A percentile compares a stretch with the other conserved stretches of the same genome.
Conservation (phyloP, 768 basidiomycete species). For the Floccularia luteovirens region DNA sequence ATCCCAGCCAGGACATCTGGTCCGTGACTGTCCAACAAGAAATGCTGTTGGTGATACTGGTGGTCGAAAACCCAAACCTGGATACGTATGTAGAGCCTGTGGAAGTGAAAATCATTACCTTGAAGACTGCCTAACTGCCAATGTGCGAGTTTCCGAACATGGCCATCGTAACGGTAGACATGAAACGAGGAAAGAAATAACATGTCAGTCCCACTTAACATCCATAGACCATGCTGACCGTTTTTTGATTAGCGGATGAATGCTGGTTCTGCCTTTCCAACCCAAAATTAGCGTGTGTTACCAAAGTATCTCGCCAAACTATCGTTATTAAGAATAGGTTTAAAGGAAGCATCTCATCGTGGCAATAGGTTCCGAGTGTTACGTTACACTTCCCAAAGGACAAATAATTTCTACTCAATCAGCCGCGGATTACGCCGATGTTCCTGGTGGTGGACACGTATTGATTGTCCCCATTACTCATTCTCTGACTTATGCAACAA, state of each 20-base stretch:
- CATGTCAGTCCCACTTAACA: slow-evolving; percentile 41
- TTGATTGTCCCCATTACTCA: slow-evolving; percentile 93
- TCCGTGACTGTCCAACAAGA: slow-evolving; percentile 83
- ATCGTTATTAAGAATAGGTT: slow-evolving; percentile 2
- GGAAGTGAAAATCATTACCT: slow-evolving; percentile 82
- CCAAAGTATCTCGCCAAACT: not conserved
- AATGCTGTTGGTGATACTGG: slow-evolving; percentile 77
- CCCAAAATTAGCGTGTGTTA: slow-evolving; percentile 67
- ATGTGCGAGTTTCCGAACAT: slow-evolving; percentile 32
- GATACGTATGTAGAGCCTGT: slow-evolving; percentile 90
- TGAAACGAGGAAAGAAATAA: slow-evolving; percentile 70
- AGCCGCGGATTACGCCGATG: slow-evolving; percentile 34
- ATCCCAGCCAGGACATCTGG: slow-evolving; percentile 67
- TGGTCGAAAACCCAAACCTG: slow-evolving; percentile 72
- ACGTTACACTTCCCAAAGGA: slow-evolving; percentile 94
- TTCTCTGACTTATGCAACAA: slow-evolving; percentile 78
- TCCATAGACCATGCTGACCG: too few species aligned
- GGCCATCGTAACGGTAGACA: slow-evolving; percentile 37
- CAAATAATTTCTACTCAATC: slow-evolving; percentile 83
- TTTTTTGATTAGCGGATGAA: slow-evolving; percentile 57
- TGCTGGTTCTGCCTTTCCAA: slow-evolving; percentile 99
- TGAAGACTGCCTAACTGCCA: slow-evolving; percentile 76
- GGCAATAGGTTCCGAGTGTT: slow-evolving; percentile 88
- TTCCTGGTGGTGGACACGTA: slow-evolving; percentile 96
- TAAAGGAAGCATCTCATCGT: slow-evolving; percentile 91